phyloP scores from a whole-genome alignment of 148 eudicot genomes.

The Euryodendron excelsum region DNA sequence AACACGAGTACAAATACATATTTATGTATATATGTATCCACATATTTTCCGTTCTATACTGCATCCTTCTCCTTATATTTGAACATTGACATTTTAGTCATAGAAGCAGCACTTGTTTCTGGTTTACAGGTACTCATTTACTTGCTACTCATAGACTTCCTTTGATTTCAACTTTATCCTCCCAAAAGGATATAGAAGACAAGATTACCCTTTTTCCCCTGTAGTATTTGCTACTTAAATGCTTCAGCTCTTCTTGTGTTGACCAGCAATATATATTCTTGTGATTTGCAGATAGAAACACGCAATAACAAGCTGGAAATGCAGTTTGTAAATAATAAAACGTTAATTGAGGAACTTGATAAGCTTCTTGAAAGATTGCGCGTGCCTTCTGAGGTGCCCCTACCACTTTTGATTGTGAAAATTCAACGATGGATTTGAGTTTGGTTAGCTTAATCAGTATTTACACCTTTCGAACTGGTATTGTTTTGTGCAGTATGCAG shows the following conservation, averaged over 20 bases:
- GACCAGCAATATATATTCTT: slow-evolving; percentile 4
- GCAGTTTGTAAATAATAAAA: slow-evolving; percentile 87
- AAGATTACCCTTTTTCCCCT: too few species aligned
- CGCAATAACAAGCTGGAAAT: slow-evolving; percentile 94
- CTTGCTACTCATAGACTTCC: too few species aligned
- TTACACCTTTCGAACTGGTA: neutral
- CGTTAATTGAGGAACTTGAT: slow-evolving; percentile 86
- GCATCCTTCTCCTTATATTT: neutral
- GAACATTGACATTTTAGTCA: neutral
- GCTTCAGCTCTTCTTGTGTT: neutral
- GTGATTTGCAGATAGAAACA: slow-evolving; percentile 72
- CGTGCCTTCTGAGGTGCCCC: slow-evolving; percentile 75
- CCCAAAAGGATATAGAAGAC: neutral
- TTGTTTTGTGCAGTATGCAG: slow-evolving; percentile 55
- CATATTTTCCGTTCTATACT: neutral
- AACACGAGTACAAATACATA: too few species aligned
- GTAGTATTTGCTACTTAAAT: too few species aligned
- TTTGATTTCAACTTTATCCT: neutral
- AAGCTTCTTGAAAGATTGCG: slow-evolving; percentile 85
- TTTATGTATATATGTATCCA: neutral
- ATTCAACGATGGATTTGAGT: neutral
- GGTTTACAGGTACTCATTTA: too few species aligned
- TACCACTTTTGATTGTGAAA: neutral
- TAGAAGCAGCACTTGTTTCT: too few species aligned
- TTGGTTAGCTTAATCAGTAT: neutral